Percentiles rank a stretch among this genome's conserved stretches.
phyloP scores from a whole-genome alignment of 352 stramenopile species.

The Phytophthora pinifolia region DNA sequence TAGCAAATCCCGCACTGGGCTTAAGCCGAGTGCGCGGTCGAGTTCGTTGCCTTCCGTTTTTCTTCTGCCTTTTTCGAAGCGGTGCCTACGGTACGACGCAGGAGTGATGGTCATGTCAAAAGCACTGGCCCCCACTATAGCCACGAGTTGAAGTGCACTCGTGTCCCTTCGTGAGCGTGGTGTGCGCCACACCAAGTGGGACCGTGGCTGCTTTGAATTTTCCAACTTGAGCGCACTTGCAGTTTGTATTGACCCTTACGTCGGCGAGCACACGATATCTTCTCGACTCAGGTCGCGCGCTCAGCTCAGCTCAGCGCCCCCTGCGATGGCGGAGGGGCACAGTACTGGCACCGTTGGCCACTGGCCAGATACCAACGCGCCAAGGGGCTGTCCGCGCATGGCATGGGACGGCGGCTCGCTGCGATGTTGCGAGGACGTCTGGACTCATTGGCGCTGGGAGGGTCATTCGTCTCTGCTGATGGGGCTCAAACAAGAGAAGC shows the following conservation, averaged over 20 bases:
- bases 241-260: constrained; percentile 5
- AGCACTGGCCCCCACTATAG: constrained; percentile 25
- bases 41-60: constrained; percentile 30
- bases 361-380: background rate
- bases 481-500: constrained; percentile 16
- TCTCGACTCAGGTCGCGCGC: constrained; percentile 13
- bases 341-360: constrained; percentile 7
- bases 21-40: constrained; percentile 12
- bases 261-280: constrained; percentile 14
- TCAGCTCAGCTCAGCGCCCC: background rate
- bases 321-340: constrained; percentile 6
- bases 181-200: constrained; percentile 11
- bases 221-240: constrained; percentile 21
- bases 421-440: constrained; percentile 22
- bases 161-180: constrained; percentile 9
- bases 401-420: constrained; percentile 13
- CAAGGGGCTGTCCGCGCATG: constrained; percentile 3
- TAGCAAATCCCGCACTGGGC: constrained; percentile 32
- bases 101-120: constrained; percentile 12
- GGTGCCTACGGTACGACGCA: constrained; percentile 8
- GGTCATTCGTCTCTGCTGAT: constrained; percentile 2
- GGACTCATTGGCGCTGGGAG: constrained; percentile 22
- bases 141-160: constrained; percentile 27
- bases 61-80: constrained; percentile 30
- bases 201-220: constrained; percentile 14